phyloP scores from a whole-genome alignment of 1,284 basidiomycete species.

The Rhodofomes roseus region DNA sequence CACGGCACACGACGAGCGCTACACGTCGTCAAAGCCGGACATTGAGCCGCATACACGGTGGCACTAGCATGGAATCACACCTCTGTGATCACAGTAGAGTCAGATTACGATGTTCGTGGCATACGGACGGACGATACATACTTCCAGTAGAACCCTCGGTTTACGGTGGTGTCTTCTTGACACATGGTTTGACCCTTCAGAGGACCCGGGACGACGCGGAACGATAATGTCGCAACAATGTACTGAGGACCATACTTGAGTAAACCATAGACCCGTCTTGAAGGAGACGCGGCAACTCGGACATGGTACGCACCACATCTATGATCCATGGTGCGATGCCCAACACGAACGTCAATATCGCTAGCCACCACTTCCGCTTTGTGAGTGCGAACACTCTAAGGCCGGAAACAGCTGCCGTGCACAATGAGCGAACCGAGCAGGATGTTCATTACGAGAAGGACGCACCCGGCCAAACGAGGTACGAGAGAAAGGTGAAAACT shows the following conservation, averaged over 20 bases:
- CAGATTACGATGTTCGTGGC: too few relatives aligned
- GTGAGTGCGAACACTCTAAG: slow-evolving; percentile 3
- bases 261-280: neutral
- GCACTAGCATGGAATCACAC: neutral
- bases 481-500: neutral
- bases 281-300: too few relatives aligned
- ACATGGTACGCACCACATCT: neutral
- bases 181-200: too few relatives aligned
- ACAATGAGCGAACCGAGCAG: neutral
- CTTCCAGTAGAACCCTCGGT: too few relatives aligned
- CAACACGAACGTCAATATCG: neutral
- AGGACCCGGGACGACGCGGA: too few relatives aligned
- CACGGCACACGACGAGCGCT: neutral
- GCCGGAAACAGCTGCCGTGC: neutral
- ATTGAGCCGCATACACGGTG: too few relatives aligned
- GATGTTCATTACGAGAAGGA: neutral
- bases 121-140: too few relatives aligned
- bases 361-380: neutral
- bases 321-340: neutral
- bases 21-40: neutral
- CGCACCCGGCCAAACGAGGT: slow-evolving; percentile 2
- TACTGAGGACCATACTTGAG: neutral
- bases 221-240: too few relatives aligned
- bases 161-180: too few relatives aligned
- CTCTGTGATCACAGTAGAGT: too few relatives aligned